Percentiles rank a stretch among this genome's conserved stretches.
These are phyloP conservation scores for Trametes villosa DNA, from an alignment of 768 basidiomycete genomes.

Conservation along the genomic window DNA sequence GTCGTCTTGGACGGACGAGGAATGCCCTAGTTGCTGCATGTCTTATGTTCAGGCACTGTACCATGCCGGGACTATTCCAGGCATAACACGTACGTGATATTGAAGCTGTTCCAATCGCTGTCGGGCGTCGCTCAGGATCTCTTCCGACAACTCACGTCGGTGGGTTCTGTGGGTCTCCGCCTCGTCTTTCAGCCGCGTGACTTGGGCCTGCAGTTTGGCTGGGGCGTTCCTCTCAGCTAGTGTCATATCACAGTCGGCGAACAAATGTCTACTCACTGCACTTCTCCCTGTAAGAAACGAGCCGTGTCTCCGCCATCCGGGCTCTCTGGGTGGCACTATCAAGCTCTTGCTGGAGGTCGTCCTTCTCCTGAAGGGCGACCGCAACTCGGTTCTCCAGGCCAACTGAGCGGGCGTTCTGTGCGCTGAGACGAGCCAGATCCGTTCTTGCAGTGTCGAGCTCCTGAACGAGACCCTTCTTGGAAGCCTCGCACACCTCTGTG, in stretches of 20 bases:
- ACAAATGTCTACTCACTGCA: constrained; percentile 49
- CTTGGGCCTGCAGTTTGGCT: constrained; percentile 76
- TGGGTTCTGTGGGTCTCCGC: constrained; percentile 63
- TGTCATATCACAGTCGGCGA: neutral
- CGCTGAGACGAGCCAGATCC: constrained; percentile 66
- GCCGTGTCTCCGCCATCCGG: constrained; percentile 66
- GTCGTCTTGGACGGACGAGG: constrained; percentile 47
- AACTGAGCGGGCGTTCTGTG: constrained; percentile 69
- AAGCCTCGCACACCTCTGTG: constrained; percentile 79
- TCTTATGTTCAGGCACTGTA: neutral
- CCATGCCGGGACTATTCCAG: too few species aligned
- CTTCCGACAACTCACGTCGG: constrained; percentile 68
- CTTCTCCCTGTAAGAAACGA: constrained; percentile 67
- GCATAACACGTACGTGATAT: constrained; percentile 52
- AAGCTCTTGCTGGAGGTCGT: constrained; percentile 84
- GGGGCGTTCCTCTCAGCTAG: neutral
- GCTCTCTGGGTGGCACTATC: constrained; percentile 72
- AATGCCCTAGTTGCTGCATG: constrained; percentile 44
- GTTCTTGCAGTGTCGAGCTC: constrained; percentile 77
- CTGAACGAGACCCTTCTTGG: constrained; percentile 71
- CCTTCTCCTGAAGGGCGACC: constrained; percentile 70
- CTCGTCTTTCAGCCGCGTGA: constrained; percentile 63
- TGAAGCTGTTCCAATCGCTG: constrained; percentile 64
- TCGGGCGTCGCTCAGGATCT: constrained; percentile 67
- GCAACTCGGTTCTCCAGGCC: constrained; percentile 73